Evolutionary conservation across 441 rosid species (phyloP).

Genomic region (Croton laevigatus): DNA sequence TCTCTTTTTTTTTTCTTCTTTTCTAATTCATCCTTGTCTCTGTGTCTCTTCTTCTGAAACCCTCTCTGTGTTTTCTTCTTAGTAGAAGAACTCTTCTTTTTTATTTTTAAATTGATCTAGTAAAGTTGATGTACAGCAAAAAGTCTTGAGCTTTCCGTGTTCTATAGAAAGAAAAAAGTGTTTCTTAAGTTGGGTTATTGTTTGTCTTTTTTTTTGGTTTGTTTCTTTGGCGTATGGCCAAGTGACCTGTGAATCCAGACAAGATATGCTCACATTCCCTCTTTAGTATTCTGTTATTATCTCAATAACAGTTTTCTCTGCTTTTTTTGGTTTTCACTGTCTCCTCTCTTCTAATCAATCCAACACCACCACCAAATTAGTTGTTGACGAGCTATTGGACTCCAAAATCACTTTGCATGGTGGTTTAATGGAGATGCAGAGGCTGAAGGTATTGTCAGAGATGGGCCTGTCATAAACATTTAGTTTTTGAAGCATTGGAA

Average conservation of each 20-base stretch:
- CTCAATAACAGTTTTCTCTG: background rate
- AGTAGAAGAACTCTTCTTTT: too few relatives aligned
- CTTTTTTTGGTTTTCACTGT: constrained; percentile 20
- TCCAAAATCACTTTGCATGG: background rate
- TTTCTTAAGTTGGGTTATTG: constrained; percentile 29
- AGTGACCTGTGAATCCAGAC: constrained; percentile 30
- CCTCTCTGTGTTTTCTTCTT: background rate
- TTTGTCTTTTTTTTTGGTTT: constrained; percentile 22
- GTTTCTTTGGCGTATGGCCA: constrained; percentile 37
- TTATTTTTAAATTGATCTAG: background rate
- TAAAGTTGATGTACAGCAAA: background rate
- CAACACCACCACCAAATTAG: constrained; percentile 9
- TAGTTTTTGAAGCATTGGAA: constrained; percentile 11
- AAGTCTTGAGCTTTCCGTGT: constrained; percentile 26
- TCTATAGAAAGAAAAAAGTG: constrained; percentile 37
- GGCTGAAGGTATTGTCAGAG: background rate
- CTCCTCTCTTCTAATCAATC: constrained; percentile 30
- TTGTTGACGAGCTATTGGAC: background rate
- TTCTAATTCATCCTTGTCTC: constrained; percentile 11
- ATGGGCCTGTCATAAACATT: constrained; percentile 14
- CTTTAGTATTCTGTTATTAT: constrained; percentile 16
- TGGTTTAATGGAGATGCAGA: constrained; percentile 24
- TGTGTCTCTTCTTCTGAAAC: background rate
- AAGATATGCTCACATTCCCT: constrained; percentile 32
- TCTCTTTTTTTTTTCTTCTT: background rate